phyloP scores from a whole-genome alignment of 148 eudicot genomes.

The Nyssa sinensis region DNA sequence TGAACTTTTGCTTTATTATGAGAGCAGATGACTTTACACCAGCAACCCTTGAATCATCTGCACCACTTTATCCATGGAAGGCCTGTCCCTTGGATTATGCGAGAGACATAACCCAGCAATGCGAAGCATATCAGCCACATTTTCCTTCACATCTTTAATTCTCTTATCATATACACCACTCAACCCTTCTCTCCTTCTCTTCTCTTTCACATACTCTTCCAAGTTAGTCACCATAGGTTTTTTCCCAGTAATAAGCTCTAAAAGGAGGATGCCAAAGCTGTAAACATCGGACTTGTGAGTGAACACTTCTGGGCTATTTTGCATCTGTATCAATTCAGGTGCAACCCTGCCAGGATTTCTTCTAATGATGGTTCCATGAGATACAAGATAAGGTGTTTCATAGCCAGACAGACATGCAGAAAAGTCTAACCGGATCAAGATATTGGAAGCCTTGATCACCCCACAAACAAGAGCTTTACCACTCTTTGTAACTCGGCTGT shows the following conservation, averaged over 20 bases:
- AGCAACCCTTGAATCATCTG: no score
- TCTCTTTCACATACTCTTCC: constrained; percentile 14
- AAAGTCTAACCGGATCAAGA: constrained; percentile 11
- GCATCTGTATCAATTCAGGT: constrained; percentile 9
- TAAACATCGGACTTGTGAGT: constrained; percentile 10
- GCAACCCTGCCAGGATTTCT: constrained; percentile 18
- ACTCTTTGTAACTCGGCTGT: constrained; percentile 7
- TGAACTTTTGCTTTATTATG: no score
- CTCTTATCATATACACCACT: constrained; percentile 6
- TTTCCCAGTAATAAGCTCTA: constrained; percentile 20
- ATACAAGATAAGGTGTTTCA: constrained; percentile 16
- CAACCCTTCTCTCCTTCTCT: constrained; percentile 11
- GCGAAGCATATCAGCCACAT: not conserved
- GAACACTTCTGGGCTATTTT: constrained; percentile 1
- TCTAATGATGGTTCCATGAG: constrained; percentile 15
- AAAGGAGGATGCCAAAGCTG: constrained; percentile 11
- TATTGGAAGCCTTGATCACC: constrained; percentile 21
- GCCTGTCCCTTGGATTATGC: no score
- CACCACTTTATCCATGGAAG: no score
- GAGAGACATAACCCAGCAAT: constrained; percentile 13
- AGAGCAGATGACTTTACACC: not conserved
- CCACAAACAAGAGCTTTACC: constrained; percentile 19
- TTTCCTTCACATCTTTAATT: constrained; percentile 6
- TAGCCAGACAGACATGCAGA: constrained; percentile 16
- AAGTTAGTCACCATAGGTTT: constrained; percentile 15